Evolutionary conservation across 73 alveolate species (phyloP).

Genomic region (Paramecium primaurelia): DNA sequence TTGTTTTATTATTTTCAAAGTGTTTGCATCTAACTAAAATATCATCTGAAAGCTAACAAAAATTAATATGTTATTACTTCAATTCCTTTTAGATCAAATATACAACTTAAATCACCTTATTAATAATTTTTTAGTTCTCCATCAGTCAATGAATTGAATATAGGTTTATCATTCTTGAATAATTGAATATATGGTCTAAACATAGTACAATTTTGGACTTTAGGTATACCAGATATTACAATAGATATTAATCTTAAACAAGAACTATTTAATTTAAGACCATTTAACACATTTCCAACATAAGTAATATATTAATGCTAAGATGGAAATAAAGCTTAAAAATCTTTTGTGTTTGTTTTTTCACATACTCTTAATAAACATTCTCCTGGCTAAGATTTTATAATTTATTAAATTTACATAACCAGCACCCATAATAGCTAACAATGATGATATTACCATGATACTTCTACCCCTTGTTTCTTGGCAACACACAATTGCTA

Average conservation of each 20-base stretch:
- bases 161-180: neutral
- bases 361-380: slow-evolving; percentile 21
- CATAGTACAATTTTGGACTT: slow-evolving; percentile 1
- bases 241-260: slow-evolving; percentile 24
- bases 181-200: slow-evolving; percentile 38
- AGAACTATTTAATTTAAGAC: neutral
- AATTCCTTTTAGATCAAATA: slow-evolving; percentile 34
- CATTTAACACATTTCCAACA: slow-evolving; percentile 29
- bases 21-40: slow-evolving; percentile 43
- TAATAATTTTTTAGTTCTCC: neutral
- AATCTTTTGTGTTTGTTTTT: slow-evolving; percentile 4
- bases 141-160: neutral
- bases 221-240: neutral
- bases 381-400: slow-evolving; percentile 42
- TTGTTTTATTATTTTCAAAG: slow-evolving; percentile 6
- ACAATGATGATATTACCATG: neutral
- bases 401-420: neutral
- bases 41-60: slow-evolving; percentile 10
- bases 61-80: neutral
- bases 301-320: slow-evolving; percentile 12
- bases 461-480: slow-evolving; percentile 49
- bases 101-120: slow-evolving; percentile 32
- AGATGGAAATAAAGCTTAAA: slow-evolving; percentile 34
- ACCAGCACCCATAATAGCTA: slow-evolving; percentile 41
- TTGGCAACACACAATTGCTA: slow-evolving; percentile 26